These are phyloP conservation scores for Zhuliangozyma blackwelliae DNA, from an alignment of 1,139 yeast genomes.

Conservation along the genomic window DNA sequence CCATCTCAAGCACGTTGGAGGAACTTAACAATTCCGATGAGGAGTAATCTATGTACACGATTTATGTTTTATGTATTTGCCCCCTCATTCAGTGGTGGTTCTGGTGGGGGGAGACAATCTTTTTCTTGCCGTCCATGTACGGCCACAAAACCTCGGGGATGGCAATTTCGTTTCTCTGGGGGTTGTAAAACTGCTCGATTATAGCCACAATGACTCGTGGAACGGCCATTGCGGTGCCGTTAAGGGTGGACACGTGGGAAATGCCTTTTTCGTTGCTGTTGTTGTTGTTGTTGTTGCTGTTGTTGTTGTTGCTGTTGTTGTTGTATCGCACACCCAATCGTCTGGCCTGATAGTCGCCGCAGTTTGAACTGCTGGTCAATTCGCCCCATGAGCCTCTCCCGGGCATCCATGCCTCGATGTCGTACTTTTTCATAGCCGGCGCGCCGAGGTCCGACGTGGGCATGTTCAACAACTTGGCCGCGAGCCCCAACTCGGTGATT, in stretches of 20 bases:
- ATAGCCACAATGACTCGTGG: conserved; percentile 89
- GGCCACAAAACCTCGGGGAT: conserved; percentile 69
- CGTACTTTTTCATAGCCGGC: conserved; percentile 89
- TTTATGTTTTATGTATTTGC: too few relatives aligned
- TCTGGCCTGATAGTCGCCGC: conserved; percentile 88
- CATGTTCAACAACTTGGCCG: conserved; percentile 82
- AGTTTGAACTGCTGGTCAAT: conserved; percentile 84
- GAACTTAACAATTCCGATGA: too few relatives aligned
- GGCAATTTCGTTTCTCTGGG: conserved; percentile 44
- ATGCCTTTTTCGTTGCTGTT: too few relatives aligned
- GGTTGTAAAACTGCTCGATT: conserved; percentile 77
- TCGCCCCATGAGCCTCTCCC: conserved; percentile 95
- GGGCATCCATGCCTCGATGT: conserved; percentile 98
- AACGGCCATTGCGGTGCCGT: conserved; percentile 95
- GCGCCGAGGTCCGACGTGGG: conserved; percentile 90
- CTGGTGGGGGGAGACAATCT: too few relatives aligned
- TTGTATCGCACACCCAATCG: conserved; percentile 66
- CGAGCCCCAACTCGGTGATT: conserved; percentile 63
- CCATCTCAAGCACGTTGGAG: too few relatives aligned
- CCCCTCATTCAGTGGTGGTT: too few relatives aligned
- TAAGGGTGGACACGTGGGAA: conserved; percentile 72
- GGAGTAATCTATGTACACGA: too few relatives aligned
- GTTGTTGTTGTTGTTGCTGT: conserved; percentile 8
- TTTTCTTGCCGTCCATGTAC: conserved; percentile 56
- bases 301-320: too few relatives aligned